Evolutionary conservation across 176 grass and related monocot genomes (phyloP).

Genomic region (Thinopyrum elongatum): DNA sequence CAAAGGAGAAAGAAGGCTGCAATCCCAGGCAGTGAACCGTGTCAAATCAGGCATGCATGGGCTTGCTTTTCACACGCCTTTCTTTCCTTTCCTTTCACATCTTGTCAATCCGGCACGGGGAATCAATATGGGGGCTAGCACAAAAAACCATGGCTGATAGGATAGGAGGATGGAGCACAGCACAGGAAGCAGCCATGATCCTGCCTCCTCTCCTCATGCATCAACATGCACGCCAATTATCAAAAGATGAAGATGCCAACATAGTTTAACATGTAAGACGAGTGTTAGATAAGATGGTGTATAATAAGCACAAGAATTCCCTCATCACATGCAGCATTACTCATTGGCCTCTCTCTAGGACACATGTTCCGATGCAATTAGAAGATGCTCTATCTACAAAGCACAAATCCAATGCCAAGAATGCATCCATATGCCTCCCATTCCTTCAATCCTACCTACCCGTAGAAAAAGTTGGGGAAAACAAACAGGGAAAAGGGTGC

Average conservation of each 20-base stretch:
- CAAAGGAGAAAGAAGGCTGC: constrained; percentile 10
- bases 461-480: constrained; percentile 36
- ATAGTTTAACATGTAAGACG: constrained; percentile 23
- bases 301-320: constrained; percentile 35
- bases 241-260: constrained; percentile 28
- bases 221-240: not conserved
- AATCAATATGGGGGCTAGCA: constrained; percentile 46
- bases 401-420: constrained; percentile 34
- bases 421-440: not conserved
- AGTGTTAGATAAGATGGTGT: constrained; percentile 1
- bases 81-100: constrained; percentile 69
- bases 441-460: constrained; percentile 14
- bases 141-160: constrained; percentile 36
- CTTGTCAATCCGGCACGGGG: constrained; percentile 61
- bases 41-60: constrained; percentile 24
- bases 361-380: constrained; percentile 53
- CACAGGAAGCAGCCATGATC: constrained; percentile 30
- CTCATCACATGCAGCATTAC: constrained; percentile 46
- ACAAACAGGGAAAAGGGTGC: not conserved
- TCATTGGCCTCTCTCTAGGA: constrained; percentile 40
- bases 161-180: not conserved
- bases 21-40: constrained; percentile 10
- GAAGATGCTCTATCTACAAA: constrained; percentile 35
- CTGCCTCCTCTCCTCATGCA: constrained; percentile 1
- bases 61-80: constrained; percentile 42